These are phyloP conservation scores for Vickermania ingenoplastis DNA, from an alignment of 208 protist species.

Conservation along the genomic window DNA sequence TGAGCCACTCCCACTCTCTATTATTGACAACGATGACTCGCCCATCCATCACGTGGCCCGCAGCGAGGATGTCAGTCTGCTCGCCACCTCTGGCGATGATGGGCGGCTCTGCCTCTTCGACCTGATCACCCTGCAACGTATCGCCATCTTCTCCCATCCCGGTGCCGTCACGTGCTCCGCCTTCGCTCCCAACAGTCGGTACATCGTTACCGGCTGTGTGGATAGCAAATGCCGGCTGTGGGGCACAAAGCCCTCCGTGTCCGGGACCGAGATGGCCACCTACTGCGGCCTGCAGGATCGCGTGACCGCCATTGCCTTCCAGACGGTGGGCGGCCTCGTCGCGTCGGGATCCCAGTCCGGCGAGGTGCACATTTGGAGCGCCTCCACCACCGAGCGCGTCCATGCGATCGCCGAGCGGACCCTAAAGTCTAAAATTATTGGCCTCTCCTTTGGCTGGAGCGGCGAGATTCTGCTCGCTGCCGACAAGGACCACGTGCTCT, in stretches of 20 bases:
- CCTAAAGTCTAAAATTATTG: not conserved
- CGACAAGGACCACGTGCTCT: not conserved
- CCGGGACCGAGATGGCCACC: not conserved
- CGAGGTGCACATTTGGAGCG: not conserved
- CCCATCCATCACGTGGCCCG: slow-evolving; percentile 1
- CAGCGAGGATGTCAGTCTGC: slow-evolving; percentile 3
- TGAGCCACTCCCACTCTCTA: not conserved
- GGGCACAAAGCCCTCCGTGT: not conserved
- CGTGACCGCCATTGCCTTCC: slow-evolving; percentile 1
- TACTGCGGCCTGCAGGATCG: not conserved
- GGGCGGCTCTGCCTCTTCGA: slow-evolving; percentile 6
- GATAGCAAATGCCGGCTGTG: slow-evolving; percentile 7
- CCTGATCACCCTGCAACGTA: slow-evolving; percentile 2
- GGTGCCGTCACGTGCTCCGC: slow-evolving; percentile 7
- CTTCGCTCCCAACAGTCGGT: slow-evolving; percentile 11
- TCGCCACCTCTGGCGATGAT: slow-evolving; percentile 3
- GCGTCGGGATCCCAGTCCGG: slow-evolving; percentile 1
- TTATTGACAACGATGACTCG: not conserved
- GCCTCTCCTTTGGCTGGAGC: not conserved
- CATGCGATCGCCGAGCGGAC: not conserved
- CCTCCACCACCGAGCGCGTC: not conserved
- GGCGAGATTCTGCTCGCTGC: not conserved
- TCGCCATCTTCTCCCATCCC: slow-evolving; percentile 6
- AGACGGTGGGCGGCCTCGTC: slow-evolving; percentile 1
- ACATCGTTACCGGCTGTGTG: slow-evolving; percentile 11